phyloP scores from a whole-genome alignment of 2,329 filamentous ascomycete species.

The Fusarium zealandicum region DNA sequence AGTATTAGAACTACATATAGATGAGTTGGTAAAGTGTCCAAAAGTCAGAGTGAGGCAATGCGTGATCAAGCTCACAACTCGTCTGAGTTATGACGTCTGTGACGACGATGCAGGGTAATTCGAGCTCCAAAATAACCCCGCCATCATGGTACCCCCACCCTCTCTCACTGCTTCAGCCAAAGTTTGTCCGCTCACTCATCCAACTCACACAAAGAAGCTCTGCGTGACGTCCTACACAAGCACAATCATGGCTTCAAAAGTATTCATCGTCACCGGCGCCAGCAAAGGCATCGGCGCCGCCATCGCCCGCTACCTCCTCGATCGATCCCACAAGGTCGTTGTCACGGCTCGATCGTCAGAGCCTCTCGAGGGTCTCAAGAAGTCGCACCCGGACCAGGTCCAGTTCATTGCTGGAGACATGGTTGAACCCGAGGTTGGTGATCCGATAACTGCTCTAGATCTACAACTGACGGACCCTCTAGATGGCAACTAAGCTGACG shows the following conservation, averaged over 20 bases:
- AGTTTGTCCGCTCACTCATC: conserved; percentile 6
- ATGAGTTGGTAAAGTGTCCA: neutral
- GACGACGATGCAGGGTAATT: conserved; percentile 33
- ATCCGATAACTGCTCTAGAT: too few species aligned
- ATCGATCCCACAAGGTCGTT: conserved; percentile 64
- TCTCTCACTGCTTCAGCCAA: conserved; percentile 1
- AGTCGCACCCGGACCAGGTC: conserved; percentile 57
- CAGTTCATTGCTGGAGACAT: conserved; percentile 65
- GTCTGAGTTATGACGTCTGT: conserved; percentile 27
- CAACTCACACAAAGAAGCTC: conserved; percentile 1
- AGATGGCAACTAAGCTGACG: conserved; percentile 68
- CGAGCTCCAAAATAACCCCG: conserved; percentile 28
- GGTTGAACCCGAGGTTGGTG: conserved; percentile 51
- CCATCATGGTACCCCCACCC: conserved; percentile 26
- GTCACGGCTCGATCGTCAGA: conserved; percentile 62
- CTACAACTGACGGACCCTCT: neutral
- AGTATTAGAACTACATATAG: conserved; percentile 4
- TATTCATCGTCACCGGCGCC: conserved; percentile 73
- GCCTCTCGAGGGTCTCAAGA: conserved; percentile 59
- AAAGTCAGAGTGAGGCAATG: conserved; percentile 4
- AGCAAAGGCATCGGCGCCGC: conserved; percentile 69
- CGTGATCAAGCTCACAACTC: conserved; percentile 6
- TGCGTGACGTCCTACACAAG: conserved; percentile 1
- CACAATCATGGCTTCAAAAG: conserved; percentile 61
- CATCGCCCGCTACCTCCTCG: conserved; percentile 59